A percentile compares a stretch with the other conserved stretches of the same genome.
phyloP scores from a whole-genome alignment of 345 rosid genomes.

The Pistacia integerrima region DNA sequence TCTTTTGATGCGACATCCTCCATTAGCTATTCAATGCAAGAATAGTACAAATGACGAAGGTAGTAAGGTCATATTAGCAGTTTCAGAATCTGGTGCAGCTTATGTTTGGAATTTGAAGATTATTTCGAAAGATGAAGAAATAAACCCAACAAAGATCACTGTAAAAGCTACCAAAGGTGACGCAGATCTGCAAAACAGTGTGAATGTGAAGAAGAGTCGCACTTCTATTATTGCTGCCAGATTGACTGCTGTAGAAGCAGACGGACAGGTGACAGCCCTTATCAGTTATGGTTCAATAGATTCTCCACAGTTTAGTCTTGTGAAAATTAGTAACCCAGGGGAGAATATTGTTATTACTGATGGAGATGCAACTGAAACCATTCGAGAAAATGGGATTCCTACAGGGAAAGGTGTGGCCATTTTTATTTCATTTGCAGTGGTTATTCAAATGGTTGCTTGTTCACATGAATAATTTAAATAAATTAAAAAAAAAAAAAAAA shows the following conservation, averaged over 20 bases:
- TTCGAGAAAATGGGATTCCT: constrained; percentile 18
- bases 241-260: constrained; percentile 24
- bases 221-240: constrained; percentile 33
- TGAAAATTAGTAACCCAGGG: constrained; percentile 31
- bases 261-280: constrained; percentile 21
- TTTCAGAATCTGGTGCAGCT: constrained; percentile 38
- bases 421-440: neutral
- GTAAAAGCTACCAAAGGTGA: constrained; percentile 30
- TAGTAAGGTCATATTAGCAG: constrained; percentile 31
- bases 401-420: constrained; percentile 25
- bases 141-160: constrained; percentile 36
- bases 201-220: constrained; percentile 27
- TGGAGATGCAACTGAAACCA: constrained; percentile 21
- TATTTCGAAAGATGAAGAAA: constrained; percentile 25
- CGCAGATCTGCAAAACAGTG: constrained; percentile 22
- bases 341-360: constrained; percentile 34
- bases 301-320: constrained; percentile 35
- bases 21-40: constrained; percentile 35
- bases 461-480: neutral
- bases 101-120: constrained; percentile 39
- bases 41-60: constrained; percentile 18
- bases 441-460: neutral
- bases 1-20: constrained; percentile 35
- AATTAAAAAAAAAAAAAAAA: too few relatives aligned
- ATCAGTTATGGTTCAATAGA: constrained; percentile 38